These are phyloP conservation scores for Colletotrichum tabaci DNA, from an alignment of 2,329 filamentous ascomycete genomes.

Conservation along the genomic window DNA sequence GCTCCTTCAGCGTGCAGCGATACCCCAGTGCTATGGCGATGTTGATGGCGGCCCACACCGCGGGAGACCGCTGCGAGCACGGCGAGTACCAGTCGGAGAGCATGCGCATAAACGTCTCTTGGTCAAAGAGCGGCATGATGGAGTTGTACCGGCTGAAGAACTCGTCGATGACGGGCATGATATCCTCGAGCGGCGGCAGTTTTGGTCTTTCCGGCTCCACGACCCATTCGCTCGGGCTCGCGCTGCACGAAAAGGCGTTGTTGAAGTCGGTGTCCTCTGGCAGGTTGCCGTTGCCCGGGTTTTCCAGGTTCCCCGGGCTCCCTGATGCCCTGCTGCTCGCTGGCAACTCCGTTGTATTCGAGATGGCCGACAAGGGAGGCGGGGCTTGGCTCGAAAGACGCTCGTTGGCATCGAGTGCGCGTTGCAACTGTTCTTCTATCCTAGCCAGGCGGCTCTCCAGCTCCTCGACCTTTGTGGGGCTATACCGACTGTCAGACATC, in stretches of 20 bases:
- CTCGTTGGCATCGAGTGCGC: conserved; percentile 46
- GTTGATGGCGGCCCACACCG: conserved; percentile 56
- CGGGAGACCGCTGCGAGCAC: conserved; percentile 34
- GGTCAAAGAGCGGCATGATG: conserved; percentile 56
- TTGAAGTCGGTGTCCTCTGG: conserved; percentile 11
- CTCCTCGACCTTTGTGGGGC: conserved; percentile 34
- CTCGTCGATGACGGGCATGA: conserved; percentile 53
- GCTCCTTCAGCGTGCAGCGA: conserved; percentile 44
- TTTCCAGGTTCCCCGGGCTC: no score
- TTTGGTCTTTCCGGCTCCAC: conserved; percentile 40
- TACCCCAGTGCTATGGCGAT: conserved; percentile 56
- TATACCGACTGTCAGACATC: neutral
- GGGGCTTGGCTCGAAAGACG: conserved; percentile 13
- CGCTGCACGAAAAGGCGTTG: conserved; percentile 12
- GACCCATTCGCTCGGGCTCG: conserved; percentile 30
- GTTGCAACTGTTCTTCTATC: conserved; percentile 52
- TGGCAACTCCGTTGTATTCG: neutral
- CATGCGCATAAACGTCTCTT: conserved; percentile 54
- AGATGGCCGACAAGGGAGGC: neutral
- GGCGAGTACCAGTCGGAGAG: conserved; percentile 54
- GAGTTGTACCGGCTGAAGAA: conserved; percentile 56
- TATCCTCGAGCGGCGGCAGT: conserved; percentile 53
- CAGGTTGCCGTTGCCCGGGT: neutral
- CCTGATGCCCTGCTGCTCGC: neutral
- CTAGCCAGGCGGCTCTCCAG: conserved; percentile 49